Evolutionary conservation across 495 filamentous ascomycete species (phyloP).

Genomic region (Choiromyces venosus): DNA sequence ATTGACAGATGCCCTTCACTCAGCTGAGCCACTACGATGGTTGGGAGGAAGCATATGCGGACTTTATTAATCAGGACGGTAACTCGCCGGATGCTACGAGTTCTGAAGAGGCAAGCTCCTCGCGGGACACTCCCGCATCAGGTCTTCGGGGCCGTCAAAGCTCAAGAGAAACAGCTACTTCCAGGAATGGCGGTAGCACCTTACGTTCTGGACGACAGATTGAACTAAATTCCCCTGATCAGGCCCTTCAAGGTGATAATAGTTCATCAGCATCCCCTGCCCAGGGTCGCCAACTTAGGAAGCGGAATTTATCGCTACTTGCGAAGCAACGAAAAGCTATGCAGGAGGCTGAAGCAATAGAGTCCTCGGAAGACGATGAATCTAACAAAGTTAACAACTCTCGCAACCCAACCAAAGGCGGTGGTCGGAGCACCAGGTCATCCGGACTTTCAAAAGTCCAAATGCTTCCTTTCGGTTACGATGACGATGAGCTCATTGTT

Average conservation of each 20-base stretch:
- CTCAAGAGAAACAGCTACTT: background rate
- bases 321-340: background rate
- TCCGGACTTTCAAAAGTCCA: conserved; percentile 14
- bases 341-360: background rate
- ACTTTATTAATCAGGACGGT: background rate
- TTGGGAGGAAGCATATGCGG: background rate
- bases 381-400: background rate
- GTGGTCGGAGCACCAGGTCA: conserved; percentile 18
- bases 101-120: background rate
- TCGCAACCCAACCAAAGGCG: background rate
- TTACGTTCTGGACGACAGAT: background rate
- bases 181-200: background rate
- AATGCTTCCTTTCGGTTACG: conserved; percentile 32
- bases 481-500: conserved; percentile 27
- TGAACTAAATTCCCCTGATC: background rate
- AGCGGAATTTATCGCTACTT: background rate
- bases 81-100: background rate
- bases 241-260: background rate
- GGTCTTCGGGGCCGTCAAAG: background rate
- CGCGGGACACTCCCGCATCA: background rate
- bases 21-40: background rate
- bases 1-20: background rate
- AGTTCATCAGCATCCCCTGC: background rate
- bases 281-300: background rate
- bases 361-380: background rate